Base-by-base conservation (phyloP, 352 stramenopile genomes). In the Globisporangium echinulatum region DNA sequence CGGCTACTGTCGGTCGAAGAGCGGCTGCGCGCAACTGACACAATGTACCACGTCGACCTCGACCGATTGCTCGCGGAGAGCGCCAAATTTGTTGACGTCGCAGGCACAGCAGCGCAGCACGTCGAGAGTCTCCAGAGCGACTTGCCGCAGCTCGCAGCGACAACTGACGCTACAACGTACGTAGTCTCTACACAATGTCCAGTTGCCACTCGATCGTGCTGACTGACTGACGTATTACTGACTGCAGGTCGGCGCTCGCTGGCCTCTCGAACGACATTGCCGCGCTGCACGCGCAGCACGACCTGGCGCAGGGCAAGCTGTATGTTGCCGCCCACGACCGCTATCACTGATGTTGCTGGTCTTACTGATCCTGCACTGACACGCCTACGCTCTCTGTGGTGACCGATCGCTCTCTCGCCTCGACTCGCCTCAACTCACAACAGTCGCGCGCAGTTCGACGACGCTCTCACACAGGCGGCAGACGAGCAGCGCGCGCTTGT, bases 21-120 rank as follows among this genome's bases (percentile, higher is more conserved):
- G 37, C 75, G 39, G 4, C 69, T 89, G 37, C 64, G 62, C 15
- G 60, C 66, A 19, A 71, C 70, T 0, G 71, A 79, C 47, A 66
- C 79, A 56, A 67, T 72, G 17, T 88, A 86, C 62, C 59, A 54
- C 17, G 55, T 91, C 19, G 74, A 91, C 42, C 62, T 88, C 49
- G 61, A 80, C 14, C 55, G 63, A 11, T 67, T 90, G 5, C 48
- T 58, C 14, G 56, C 71, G 1, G 71, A 73, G 37, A 79, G 77
- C 40, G 64, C 74, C 53, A 88, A 84, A 55, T 88, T 88, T 51
- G 52, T 90, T 6, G 79, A 88, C 57, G 84, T 90, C 52, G 64
- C 77, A 1, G 57, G 46, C 5, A 78, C 77, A 4, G 78, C 81
- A 33, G 66, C 50, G 14, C 72, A 85, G 48, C 78, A 90, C 51